These are phyloP conservation scores for Oryza nivara DNA, from an alignment of 176 grass and related monocot species.

Conservation along the genomic window DNA sequence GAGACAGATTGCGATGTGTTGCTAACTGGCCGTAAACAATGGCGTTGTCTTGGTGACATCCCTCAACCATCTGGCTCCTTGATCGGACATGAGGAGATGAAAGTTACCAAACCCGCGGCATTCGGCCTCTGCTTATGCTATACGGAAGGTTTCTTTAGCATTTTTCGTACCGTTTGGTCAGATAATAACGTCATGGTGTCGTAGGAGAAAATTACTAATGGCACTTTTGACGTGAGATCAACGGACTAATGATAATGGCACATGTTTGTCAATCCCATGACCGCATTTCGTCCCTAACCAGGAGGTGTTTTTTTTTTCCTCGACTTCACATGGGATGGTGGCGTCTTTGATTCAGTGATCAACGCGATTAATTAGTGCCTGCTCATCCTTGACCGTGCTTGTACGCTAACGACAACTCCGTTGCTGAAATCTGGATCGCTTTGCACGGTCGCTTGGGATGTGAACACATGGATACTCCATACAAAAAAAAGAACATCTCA, in stretches of 20 bases:
- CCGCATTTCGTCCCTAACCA: not conserved
- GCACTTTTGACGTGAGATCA: not conserved
- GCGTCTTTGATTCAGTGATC: slow-evolving; percentile 13
- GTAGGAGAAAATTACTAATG: not conserved
- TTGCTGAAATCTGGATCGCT: slow-evolving; percentile 14
- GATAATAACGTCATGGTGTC: not conserved
- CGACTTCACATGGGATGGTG: slow-evolving; percentile 12
- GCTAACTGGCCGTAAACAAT: not conserved
- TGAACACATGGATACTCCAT: not conserved
- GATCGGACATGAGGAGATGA: not conserved
- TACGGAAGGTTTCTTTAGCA: not conserved
- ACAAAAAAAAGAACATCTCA: not conserved
- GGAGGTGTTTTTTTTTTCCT: not conserved
- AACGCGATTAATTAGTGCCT: not conserved
- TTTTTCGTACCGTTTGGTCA: slow-evolving; percentile 21
- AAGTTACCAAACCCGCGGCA: slow-evolving; percentile 11
- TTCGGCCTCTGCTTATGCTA: not conserved
- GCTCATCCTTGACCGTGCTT: not conserved
- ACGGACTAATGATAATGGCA: slow-evolving; percentile 1
- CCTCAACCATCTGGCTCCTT: not conserved
- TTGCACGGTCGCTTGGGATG: not conserved
- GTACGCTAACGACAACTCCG: not conserved
- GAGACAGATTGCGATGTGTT: not conserved
- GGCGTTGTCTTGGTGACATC: not conserved
- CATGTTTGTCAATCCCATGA: not conserved